phyloP scores from a whole-genome alignment of 1,284 basidiomycete genomes.

The Mycena sp. region DNA sequence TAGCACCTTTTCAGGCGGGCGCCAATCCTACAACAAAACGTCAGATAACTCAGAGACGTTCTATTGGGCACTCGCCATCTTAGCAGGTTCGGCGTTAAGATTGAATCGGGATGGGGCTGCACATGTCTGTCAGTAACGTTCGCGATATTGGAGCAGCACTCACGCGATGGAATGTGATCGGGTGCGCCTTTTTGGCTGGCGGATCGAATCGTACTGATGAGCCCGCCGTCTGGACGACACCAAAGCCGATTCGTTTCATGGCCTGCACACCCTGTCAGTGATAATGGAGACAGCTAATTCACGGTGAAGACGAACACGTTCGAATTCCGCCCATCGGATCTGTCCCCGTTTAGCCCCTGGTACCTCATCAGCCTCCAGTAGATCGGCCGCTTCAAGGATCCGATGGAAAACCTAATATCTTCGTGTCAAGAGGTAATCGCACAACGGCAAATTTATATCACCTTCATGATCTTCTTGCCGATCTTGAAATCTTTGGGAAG shows the following conservation, averaged over 20 bases:
- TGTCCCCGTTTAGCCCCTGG: constrained; percentile 13
- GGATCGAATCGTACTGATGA: constrained; percentile 27
- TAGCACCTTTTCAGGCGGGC: constrained; percentile 20
- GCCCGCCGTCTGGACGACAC: constrained; percentile 15
- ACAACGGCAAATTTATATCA: neutral
- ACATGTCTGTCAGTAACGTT: neutral
- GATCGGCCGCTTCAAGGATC: constrained; percentile 14
- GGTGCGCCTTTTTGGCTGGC: constrained; percentile 20
- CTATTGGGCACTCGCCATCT: neutral
- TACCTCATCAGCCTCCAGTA: neutral
- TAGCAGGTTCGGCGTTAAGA: constrained; percentile 3
- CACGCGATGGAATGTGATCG: constrained; percentile 28
- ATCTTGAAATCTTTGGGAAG: constrained; percentile 19
- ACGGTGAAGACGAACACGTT: constrained; percentile 19
- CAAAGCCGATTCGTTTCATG: constrained; percentile 27
- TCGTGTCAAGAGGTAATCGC: neutral
- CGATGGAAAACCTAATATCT: constrained; percentile 18
- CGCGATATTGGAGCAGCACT: neutral
- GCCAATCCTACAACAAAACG: neutral
- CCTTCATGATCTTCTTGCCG: constrained; percentile 24
- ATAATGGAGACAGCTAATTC: no score
- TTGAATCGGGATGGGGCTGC: constrained; percentile 25
- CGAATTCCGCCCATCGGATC: constrained; percentile 28
- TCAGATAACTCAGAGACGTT: neutral
- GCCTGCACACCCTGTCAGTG: constrained; percentile 5